Evolutionary conservation across 2,329 filamentous ascomycete genomes (phyloP).

Genomic region (Neofusicoccum cordaticola): DNA sequence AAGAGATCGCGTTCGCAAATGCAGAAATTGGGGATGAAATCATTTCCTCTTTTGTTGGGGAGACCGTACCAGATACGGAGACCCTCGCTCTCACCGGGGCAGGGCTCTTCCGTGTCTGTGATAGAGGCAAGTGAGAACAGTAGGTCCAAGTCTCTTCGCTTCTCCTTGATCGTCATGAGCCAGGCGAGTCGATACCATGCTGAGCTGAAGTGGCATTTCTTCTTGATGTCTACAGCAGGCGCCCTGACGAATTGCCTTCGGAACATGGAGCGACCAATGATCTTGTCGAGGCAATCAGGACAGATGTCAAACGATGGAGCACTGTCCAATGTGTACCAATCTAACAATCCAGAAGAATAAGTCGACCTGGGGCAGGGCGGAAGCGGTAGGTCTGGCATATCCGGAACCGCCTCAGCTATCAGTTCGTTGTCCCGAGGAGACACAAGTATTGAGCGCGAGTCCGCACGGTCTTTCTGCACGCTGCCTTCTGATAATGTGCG

Average conservation of each 20-base stretch:
- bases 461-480: neutral
- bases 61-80: constrained; percentile 73
- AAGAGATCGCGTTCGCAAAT: constrained; percentile 73
- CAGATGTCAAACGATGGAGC: constrained; percentile 76
- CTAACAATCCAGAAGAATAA: constrained; percentile 62
- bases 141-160: constrained; percentile 63
- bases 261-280: constrained; percentile 68
- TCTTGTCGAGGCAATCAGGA: constrained; percentile 69
- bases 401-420: neutral
- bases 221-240: constrained; percentile 55
- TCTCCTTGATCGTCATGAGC: constrained; percentile 72
- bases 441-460: neutral
- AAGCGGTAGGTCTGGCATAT: constrained; percentile 33
- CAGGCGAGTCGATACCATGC: constrained; percentile 84
- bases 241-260: constrained; percentile 63
- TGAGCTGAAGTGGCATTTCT: constrained; percentile 75
- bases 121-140: constrained; percentile 68
- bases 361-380: constrained; percentile 68
- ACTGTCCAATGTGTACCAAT: constrained; percentile 77
- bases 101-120: constrained; percentile 51
- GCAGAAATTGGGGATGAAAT: constrained; percentile 66
- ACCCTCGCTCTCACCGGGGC: constrained; percentile 58
- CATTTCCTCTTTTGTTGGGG: constrained; percentile 63
- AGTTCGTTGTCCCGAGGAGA: neutral
- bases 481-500: constrained; percentile 11